These are phyloP conservation scores for Gryganskiella cystojenkinii DNA, from an alignment of 192 early-diverging fungal genomes.

Conservation along the genomic window DNA sequence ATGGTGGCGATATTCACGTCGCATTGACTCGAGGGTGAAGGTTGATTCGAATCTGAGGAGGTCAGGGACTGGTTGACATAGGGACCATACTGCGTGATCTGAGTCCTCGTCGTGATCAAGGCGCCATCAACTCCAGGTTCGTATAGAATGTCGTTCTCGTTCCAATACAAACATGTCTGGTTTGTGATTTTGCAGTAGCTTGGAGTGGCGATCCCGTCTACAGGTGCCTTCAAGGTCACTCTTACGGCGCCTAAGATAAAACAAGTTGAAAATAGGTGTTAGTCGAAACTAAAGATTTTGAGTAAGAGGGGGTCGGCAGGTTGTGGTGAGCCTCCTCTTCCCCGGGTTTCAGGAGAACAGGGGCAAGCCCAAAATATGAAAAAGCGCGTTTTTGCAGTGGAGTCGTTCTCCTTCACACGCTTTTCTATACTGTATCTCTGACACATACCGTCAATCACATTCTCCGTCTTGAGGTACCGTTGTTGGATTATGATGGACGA, in stretches of 20 bases:
- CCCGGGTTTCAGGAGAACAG: too few relatives aligned
- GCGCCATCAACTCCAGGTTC: constrained; percentile 41
- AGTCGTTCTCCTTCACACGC: too few relatives aligned
- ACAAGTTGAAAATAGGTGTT: neutral
- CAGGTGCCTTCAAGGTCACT: constrained; percentile 40
- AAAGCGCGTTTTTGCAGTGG: too few relatives aligned
- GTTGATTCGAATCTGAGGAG: neutral
- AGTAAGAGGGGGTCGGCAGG: neutral
- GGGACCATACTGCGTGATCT: constrained; percentile 33
- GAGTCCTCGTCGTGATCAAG: constrained; percentile 47
- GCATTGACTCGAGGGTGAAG: too few relatives aligned
- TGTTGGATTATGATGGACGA: constrained; percentile 42
- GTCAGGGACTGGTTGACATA: constrained; percentile 18
- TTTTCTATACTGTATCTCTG: neutral
- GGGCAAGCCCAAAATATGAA: too few relatives aligned
- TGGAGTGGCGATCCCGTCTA: constrained; percentile 21
- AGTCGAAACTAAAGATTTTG: neutral
- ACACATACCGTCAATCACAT: constrained; percentile 36
- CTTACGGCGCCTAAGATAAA: constrained; percentile 28
- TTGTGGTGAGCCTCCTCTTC: too few relatives aligned
- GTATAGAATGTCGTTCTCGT: constrained; percentile 43
- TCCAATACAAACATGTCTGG: constrained; percentile 34
- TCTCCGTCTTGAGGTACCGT: constrained; percentile 49
- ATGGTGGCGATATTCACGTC: constrained; percentile 33
- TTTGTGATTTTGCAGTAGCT: constrained; percentile 14